These are phyloP conservation scores for Perkinsus marinus DNA, from an alignment of 169 alveolate species.

Conservation along the genomic window DNA sequence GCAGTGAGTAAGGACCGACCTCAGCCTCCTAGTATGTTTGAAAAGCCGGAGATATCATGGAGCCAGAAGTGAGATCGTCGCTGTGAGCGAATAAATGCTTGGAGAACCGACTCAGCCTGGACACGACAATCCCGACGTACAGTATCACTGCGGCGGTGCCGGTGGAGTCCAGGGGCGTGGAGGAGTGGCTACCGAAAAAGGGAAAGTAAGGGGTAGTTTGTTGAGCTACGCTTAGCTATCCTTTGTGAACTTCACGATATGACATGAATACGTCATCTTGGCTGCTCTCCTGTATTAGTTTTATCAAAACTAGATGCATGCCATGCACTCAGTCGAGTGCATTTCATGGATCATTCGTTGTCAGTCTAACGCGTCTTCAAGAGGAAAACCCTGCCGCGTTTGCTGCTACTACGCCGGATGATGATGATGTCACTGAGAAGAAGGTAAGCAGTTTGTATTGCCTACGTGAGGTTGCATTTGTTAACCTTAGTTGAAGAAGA, in stretches of 20 bases:
- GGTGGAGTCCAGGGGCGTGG: neutral
- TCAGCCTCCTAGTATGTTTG: neutral
- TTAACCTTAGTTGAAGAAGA: too few species aligned
- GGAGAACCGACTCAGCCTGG: neutral
- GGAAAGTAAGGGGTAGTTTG: too few species aligned
- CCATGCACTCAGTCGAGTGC: neutral
- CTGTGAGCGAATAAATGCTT: too few species aligned
- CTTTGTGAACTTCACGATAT: neutral
- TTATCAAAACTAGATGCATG: neutral
- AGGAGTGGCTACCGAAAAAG: neutral
- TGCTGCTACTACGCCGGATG: neutral
- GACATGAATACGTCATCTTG: neutral
- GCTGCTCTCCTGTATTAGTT: neutral
- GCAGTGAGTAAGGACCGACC: neutral
- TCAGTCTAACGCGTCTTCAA: neutral
- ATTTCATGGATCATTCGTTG: too few species aligned
- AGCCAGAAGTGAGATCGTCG: neutral
- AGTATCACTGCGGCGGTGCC: neutral
- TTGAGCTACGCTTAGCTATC: too few species aligned
- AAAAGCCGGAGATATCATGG: neutral
- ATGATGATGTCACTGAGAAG: neutral
- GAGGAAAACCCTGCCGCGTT: neutral
- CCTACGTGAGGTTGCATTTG: too few species aligned
- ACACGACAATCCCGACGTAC: neutral
- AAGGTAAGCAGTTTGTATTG: neutral